Evolutionary conservation across 352 stramenopile genomes (phyloP), one percentile per base, ranked within the genome.

Genomic region (Pythium guiyangense): DNA sequence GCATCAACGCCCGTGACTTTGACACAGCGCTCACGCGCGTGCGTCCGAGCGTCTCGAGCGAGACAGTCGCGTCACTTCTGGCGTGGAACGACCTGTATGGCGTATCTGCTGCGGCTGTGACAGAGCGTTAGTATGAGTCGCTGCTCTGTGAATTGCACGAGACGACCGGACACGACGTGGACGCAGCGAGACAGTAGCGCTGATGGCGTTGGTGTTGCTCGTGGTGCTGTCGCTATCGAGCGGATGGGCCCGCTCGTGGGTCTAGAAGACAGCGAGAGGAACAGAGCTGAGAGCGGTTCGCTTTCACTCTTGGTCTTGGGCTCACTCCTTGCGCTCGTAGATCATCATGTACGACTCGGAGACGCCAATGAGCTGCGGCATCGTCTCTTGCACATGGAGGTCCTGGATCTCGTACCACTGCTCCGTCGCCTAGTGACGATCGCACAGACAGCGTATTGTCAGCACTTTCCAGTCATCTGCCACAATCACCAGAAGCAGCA

Each of bases 321-420:
- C 18, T 83, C 80, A 88, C 66, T 69, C 57, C 65, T 92, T 89
- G 48, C 81, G 69, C 58, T 92, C 85, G 70, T 96, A 97, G 55
- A 96, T 83, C 74, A 96, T 86, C 71, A 97, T 78, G 67, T 96
- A 96, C 49, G 86, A 91, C 59, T 99, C 96, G 37, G 88, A 98
- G n/a, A 98, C 75, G 17, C 94, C 96, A 66, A 99, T 99, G 42
- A 98, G 84, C 71, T 99, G 96, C 14, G 97, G 94, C 84, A 98
- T 98, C 11, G 94, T 99, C 70, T 99, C 92, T 54, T 96, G 85
- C 9, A 99, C 96, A 55, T 98, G 90, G 22, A 99, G 73, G 63
- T 99, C 97, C 64, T 99, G 95, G 44, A 99, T 97, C 63, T 99
- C 97, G 68, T 99, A 99, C 97, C 96, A 99, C 60, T 98, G 93